Base-by-base conservation (phyloP, 768 basidiomycete species). In the Bullera alba region DNA sequence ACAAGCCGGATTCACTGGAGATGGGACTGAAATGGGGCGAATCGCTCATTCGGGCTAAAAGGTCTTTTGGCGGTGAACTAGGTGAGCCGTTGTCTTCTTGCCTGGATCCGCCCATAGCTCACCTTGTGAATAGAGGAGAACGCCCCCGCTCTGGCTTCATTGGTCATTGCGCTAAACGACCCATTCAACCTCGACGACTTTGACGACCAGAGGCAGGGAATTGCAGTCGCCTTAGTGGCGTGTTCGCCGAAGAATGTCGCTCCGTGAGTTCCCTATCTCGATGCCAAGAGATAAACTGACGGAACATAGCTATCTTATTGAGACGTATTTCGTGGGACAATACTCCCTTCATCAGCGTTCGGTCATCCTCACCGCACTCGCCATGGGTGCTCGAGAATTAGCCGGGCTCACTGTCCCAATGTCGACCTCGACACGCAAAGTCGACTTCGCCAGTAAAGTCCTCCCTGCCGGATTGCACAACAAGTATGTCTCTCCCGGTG, bases 301-400 rank as follows among this genome's bases (percentile, higher is more conserved):
- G n/a, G n/a, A n/a, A 29, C 34, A 8, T 64, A 95, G 92, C 2
- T 78, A 81, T 28, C 76, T 96, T 8, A 83, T 88, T 46, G 89
- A 93, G 67, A 87, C 95, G 64, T 92, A 90, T 72, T 99, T 97
- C 76, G 83, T 83, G 59, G 86, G 85, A 42, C 88, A 93, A 57
- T 95, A 93, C 71, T 92, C 95, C 0, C 79, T 81, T 16, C 79
- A 83, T 26, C 91, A 96, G 60, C 83, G 92, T 6, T 86, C 81
- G 54, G 80, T 81, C 8, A 88, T 91, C 58, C 77, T 97, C 19
- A 90, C 86, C 54, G 85, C 89, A 0, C 75, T 99, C 10, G 88
- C 87, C 0, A 72, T 91, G 28, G 88, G 88, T 5, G 87, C 88
- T 5, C 77, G 87, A 50, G 92, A 96, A 68, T 75, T 95, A 5